A percentile compares a stretch with the other conserved stretches of the same genome.
phyloP scores from a whole-genome alignment of 345 rosid species.

The Pistacia atlantica region DNA sequence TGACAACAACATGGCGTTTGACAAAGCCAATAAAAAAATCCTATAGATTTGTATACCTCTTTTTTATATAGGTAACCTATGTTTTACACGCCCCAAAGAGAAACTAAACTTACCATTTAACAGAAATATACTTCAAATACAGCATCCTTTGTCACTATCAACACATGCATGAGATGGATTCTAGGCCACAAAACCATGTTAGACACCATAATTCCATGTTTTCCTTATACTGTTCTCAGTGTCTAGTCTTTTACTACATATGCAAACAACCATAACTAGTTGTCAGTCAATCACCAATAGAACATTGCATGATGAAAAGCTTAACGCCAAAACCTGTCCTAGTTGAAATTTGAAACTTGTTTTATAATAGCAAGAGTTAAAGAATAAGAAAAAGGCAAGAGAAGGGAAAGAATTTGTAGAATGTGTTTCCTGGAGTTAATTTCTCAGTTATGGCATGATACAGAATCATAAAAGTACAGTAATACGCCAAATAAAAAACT shows the following conservation, averaged over 20 bases:
- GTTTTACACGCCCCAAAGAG: not conserved
- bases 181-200: not conserved
- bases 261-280: not conserved
- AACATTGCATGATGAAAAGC: too few relatives aligned
- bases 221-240: not conserved
- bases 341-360: too few relatives aligned
- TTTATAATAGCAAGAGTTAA: too few relatives aligned
- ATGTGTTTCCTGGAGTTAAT: too few relatives aligned
- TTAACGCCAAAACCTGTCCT: too few relatives aligned
- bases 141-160: not conserved
- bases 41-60: not conserved
- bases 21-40: not conserved
- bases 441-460: too few relatives aligned
- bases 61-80: not conserved
- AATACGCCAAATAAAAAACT: too few relatives aligned
- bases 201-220: not conserved
- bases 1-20: not conserved
- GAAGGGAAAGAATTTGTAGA: too few relatives aligned
- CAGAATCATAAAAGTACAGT: too few relatives aligned
- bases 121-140: not conserved
- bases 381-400: too few relatives aligned
- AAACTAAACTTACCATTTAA: not conserved
- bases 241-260: not conserved
- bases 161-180: not conserved
- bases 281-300: too few relatives aligned